Base-by-base conservation (phyloP, 768 basidiomycete genomes). In the Kwoniella pini region DNA sequence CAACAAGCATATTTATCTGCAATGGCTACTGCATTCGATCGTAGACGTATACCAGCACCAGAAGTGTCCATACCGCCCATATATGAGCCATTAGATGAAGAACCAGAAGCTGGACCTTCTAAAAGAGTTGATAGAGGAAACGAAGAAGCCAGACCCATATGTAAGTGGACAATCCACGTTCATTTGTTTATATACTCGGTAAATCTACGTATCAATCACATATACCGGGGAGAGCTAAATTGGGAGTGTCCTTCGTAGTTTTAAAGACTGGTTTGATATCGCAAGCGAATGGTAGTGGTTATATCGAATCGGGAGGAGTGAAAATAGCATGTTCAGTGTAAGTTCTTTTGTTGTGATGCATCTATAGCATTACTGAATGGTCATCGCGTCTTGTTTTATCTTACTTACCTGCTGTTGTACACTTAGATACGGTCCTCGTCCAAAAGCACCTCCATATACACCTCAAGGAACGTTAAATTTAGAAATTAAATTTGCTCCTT, bases 271-370 rank as follows among this genome's bases (percentile, higher is more conserved):
- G 93, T 9, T 81, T 98, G 13, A 91, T 96, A 54, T 88, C 81
- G 63, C 92, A 96, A 79, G 95, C 96, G 0, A 94, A 92, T 73
- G 96, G 96, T 1, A 96, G 93, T 17, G 93, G 92, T 11, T 99
- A 98, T 75, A 89, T 99, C 68, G 96, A 99, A 80, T 89, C 88
- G 0, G 88, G 89, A 57, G 84, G 84, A 56, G 90, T 90, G 0
- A 99, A 99, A 80, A 86, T 99, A 64, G 93, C 92, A 4, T 96
- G 92, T 76, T 92, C 96, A 40, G 90, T 98, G 94, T 97, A 69
- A 71, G 89, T 84, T 7, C 15, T 15, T 36, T 15, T 36, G 7
- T 36, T 7, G 7, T 15, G 33, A 36, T 36, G 7, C 33, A n/a
- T n/a, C 33, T 36, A 15, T 36, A 7, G 7, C 15, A 7, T 7